Base-by-base conservation (phyloP, 805 yeast species). In the Barnettozyma siamensis region DNA sequence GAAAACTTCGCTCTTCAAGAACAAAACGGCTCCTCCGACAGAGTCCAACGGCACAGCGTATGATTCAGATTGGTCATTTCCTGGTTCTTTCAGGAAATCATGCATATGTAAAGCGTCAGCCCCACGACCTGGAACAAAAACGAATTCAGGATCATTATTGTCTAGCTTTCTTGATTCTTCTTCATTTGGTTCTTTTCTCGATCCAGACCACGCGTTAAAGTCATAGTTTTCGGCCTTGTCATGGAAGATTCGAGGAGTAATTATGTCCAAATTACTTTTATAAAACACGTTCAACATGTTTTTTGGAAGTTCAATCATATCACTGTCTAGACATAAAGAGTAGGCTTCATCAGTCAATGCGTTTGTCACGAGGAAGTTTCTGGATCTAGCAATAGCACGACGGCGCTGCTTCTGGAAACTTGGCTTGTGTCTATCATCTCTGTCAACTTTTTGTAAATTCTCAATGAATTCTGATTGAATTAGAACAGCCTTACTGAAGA, bases 11-110 rank as follows among this genome's bases (percentile, higher is more conserved):
- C 70, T 57, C 43, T 66, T 69, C 6, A 61, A 64, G 46, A 68
- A 73, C n/a, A 73, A 57, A 3, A 73, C 63, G 2, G 75, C 75
- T 7, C 78, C 76, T 8, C 78, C 78, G 10, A 73, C 79, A 2
- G 76, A 70, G 46, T 72, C 76, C 19, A 73, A 46, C 24, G 53
- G 53, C 3, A 62, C 57, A 0, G 45, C 8, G 37, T 51, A 46
- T 12, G 39, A 42, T 2, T 38, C 24, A 13, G 37, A 28, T 3
- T 41, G 47, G 11, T 32, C 26, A 37, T 49, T 45, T 11, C 41
- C 45, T 15, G 41, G 37, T n/a, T 36, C 35, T 13, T 43, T 20
- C 31, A 30, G 5, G 10, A 57, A 42, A 27, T 43, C 47, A 15
- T 45, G 49, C 47, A 62, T 57, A 26, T 38, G 54, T 18, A 34